These are phyloP conservation scores for Macrophomina tecta DNA, from an alignment of 2,329 filamentous ascomycete genomes.

Conservation along the genomic window DNA sequence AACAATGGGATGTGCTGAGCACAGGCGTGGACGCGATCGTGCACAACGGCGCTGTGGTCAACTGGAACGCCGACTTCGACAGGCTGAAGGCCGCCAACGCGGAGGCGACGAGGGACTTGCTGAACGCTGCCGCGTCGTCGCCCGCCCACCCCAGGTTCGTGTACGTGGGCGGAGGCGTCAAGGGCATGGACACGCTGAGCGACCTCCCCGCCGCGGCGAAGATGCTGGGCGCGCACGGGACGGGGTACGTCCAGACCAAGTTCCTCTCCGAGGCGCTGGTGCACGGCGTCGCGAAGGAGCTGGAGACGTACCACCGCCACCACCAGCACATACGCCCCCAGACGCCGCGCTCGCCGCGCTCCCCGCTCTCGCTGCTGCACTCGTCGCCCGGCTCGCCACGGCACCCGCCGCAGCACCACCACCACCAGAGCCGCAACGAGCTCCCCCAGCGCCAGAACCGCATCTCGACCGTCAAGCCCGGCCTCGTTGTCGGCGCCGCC, in stretches of 20 bases:
- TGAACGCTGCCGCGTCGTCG: not conserved
- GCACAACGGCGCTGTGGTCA: not conserved
- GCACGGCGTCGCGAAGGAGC: not conserved
- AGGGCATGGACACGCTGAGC: not conserved
- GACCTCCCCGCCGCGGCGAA: not conserved
- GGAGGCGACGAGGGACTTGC: not conserved
- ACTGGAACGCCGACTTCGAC: constrained; percentile 8
- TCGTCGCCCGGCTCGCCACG: not conserved
- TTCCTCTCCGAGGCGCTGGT: constrained; percentile 1
- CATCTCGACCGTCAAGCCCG: constrained; percentile 1
- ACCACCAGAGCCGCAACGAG: not conserved
- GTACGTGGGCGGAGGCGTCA: not conserved
- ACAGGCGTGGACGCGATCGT: not conserved
- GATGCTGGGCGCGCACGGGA: not conserved
- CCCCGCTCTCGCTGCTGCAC: not conserved
- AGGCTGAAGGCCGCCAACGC: not conserved
- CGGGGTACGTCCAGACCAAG: not conserved
- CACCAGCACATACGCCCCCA: not conserved
- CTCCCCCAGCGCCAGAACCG: not conserved
- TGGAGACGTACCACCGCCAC: not conserved
- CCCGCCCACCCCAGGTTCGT: constrained; percentile 3
- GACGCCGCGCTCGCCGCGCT: not conserved
- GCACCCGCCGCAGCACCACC: not conserved
- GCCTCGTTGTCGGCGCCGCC: not conserved
- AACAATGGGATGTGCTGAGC: not conserved